phyloP scores from a whole-genome alignment of 2,329 filamentous ascomycete species.

The Macroventuria anomochaeta region DNA sequence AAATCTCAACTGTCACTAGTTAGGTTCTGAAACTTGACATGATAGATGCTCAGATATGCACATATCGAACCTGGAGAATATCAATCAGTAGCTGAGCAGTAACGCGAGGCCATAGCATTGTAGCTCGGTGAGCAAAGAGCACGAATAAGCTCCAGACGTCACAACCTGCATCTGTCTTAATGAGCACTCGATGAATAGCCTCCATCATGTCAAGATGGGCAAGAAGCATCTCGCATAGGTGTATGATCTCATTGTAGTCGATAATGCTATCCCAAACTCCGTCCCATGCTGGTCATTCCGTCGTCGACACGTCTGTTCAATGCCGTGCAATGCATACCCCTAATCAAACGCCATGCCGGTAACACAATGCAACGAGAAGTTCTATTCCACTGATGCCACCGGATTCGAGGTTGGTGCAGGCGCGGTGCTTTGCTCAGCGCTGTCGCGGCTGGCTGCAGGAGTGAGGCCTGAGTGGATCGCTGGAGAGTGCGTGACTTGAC shows the following conservation, averaged over 20 bases:
- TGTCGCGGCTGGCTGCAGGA: constrained; percentile 19
- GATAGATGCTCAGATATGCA: too few species aligned
- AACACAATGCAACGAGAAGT: neutral
- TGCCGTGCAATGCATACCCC: neutral
- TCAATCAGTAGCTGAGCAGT: too few species aligned
- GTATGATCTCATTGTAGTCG: neutral
- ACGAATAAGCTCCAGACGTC: too few species aligned
- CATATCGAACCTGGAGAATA: too few species aligned
- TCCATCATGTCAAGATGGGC: too few species aligned
- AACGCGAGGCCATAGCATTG: too few species aligned
- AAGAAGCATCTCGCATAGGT: neutral
- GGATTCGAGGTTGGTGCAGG: constrained; percentile 4
- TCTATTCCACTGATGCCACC: neutral
- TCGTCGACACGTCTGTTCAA: neutral
- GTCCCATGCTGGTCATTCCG: constrained; percentile 15
- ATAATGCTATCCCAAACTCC: constrained; percentile 16
- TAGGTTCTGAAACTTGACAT: too few species aligned
- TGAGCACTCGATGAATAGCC: too few species aligned
- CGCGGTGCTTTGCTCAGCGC: constrained; percentile 9
- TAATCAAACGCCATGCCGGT: neutral
- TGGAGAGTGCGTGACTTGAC: constrained; percentile 42
- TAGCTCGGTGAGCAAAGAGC: too few species aligned
- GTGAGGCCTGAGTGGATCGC: constrained; percentile 36
- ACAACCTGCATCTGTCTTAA: too few species aligned
- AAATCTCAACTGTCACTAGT: too few species aligned